Conservation (phyloP, 129 eudicot genomes). For the Scalesia atractyloides region DNA sequence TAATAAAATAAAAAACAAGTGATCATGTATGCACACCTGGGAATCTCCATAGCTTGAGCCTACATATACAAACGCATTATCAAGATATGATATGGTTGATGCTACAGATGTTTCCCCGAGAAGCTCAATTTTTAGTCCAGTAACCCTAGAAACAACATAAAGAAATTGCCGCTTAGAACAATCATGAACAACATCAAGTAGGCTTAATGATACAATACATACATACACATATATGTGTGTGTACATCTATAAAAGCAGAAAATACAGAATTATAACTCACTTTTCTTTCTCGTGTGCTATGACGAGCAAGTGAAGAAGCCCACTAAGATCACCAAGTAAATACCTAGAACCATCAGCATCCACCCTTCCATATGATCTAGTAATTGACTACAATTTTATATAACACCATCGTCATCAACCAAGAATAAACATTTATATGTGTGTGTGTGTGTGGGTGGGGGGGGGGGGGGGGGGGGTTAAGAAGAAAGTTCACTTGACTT, state of each 20-base stretch:
- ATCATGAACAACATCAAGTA: slow-evolving; percentile 5
- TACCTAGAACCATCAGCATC: slow-evolving; percentile 98
- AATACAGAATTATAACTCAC: slow-evolving; percentile 46
- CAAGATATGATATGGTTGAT: slow-evolving; percentile 92
- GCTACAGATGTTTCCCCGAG: slow-evolving; percentile 96
- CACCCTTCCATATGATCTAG: slow-evolving; percentile 95
- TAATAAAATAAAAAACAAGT: background rate
- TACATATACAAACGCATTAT: slow-evolving; percentile 86
- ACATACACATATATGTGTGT: background rate
- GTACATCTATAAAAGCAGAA: background rate
- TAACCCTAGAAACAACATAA: slow-evolving; percentile 58
- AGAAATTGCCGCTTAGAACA: slow-evolving; percentile 3
- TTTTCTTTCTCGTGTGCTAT: slow-evolving; percentile 92
- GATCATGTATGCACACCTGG: slow-evolving; percentile 56
- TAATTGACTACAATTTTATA: slow-evolving; percentile 59
- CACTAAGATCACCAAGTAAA: slow-evolving; percentile 91
- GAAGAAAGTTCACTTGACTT: slow-evolving; percentile 28
- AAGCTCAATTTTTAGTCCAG: slow-evolving; percentile 96
- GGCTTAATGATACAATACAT: background rate
- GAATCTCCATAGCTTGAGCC: slow-evolving; percentile 99
- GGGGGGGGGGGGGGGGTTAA: slow-evolving; percentile 14
- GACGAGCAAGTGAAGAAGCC: slow-evolving; percentile 95
- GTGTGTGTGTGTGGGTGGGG: background rate
- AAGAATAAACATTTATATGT: slow-evolving; percentile 13
- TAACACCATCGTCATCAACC: slow-evolving; percentile 9